Evolutionary conservation across 2,329 filamentous ascomycete genomes (phyloP).

Genomic region (Aspergillus bombycis): DNA sequence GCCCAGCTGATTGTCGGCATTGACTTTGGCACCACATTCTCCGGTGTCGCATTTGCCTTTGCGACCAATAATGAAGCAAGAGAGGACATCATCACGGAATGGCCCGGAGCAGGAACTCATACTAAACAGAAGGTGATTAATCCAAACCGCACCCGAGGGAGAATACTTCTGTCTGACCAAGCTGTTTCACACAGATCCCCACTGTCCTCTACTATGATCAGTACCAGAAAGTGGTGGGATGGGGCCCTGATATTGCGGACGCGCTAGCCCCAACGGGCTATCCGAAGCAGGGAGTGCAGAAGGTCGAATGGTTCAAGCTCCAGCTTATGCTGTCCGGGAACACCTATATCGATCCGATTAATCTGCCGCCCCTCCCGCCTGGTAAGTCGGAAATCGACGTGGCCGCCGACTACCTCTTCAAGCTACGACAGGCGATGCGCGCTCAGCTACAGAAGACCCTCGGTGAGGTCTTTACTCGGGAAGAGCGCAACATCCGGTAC

Average conservation of each 20-base stretch:
- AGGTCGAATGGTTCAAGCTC: conserved; percentile 99
- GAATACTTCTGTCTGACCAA: conserved; percentile 11
- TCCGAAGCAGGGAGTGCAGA: conserved; percentile 95
- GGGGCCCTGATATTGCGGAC: conserved; percentile 97
- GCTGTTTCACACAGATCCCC: conserved; percentile 65
- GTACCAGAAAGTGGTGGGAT: conserved; percentile 99
- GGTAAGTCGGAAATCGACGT: conserved; percentile 99
- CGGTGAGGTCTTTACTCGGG: conserved; percentile 95
- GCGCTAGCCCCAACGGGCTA: conserved; percentile 95
- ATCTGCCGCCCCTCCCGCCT: conserved; percentile 92
- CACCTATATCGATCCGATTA: conserved; percentile 99
- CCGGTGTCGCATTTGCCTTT: conserved; percentile 89
- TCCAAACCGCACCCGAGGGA: neutral
- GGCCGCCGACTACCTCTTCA: conserved; percentile 98
- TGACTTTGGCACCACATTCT: conserved; percentile 98
- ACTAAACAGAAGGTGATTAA: conserved; percentile 90
- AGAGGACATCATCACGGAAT: conserved; percentile 98
- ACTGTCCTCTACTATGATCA: conserved; percentile 99
- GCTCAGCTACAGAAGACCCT: conserved; percentile 94
- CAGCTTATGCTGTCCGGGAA: conserved; percentile 98
- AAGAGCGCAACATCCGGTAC: conserved; percentile 97
- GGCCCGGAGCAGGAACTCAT: conserved; percentile 95
- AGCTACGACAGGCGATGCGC: conserved; percentile 95
- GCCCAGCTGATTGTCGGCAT: conserved; percentile 98
- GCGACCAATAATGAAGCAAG: conserved; percentile 97